Percentiles rank a stretch among this genome's conserved stretches.
These are phyloP conservation scores for Akanthomyces lecanii DNA, from an alignment of 2,329 filamentous ascomycete species.

Conservation along the genomic window DNA sequence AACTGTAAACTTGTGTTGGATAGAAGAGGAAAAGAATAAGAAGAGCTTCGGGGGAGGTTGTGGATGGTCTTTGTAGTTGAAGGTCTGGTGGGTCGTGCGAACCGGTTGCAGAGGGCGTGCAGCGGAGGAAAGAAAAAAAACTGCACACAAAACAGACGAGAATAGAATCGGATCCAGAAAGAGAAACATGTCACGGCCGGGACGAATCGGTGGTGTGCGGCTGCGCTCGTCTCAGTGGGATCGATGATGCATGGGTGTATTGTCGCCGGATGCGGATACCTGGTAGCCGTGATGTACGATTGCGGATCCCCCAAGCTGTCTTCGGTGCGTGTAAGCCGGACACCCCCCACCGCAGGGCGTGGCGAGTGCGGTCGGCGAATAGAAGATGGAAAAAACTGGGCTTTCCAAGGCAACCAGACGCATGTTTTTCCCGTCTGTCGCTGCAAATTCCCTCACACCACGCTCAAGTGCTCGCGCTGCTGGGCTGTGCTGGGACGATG, in stretches of 20 bases:
- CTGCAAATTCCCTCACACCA: constrained; percentile 8
- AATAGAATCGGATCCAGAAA: not conserved
- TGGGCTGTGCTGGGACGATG: not conserved
- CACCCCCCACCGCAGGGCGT: not conserved
- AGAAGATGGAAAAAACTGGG: not conserved
- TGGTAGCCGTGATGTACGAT: not conserved
- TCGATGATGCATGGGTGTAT: constrained; percentile 4
- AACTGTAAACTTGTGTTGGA: not conserved
- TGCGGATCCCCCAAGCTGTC: not conserved
- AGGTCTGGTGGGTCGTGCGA: not conserved
- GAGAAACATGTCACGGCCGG: not conserved
- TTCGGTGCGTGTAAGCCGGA: not conserved
- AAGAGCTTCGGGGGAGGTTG: not conserved
- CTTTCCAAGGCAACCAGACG: not conserved
- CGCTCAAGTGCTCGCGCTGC: not conserved
- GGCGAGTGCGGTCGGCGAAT: not conserved
- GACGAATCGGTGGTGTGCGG: not conserved
- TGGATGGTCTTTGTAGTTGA: constrained; percentile 14
- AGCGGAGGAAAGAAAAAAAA: too few relatives aligned
- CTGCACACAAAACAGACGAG: not conserved
- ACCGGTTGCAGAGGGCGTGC: constrained; percentile 1
- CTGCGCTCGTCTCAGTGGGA: not conserved
- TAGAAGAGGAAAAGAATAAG: not conserved
- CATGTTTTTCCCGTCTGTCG: not conserved
- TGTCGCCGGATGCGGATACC: constrained; percentile 11